Evolutionary conservation across 2,329 filamentous ascomycete genomes (phyloP).

Genomic region (Fusarium sp.): DNA sequence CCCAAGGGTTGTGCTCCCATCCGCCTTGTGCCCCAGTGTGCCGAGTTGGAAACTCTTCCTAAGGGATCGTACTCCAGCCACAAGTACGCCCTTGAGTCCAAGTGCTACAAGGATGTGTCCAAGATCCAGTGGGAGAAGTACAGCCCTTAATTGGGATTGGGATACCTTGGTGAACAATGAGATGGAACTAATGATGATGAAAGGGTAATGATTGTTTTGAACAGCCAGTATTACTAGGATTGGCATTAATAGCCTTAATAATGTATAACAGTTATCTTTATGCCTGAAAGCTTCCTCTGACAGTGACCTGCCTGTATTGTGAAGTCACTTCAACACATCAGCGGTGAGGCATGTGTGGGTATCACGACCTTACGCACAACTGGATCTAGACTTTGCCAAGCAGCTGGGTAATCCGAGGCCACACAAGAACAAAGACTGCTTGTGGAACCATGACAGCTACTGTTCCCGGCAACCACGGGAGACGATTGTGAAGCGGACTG

Average conservation of each 20-base stretch:
- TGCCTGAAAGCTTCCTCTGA: background rate
- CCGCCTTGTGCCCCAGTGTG: constrained; percentile 55
- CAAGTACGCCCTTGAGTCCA: constrained; percentile 48
- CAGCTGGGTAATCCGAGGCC: background rate
- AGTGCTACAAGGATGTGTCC: constrained; percentile 54
- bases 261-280: constrained; percentile 19
- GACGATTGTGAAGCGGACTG: background rate
- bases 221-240: constrained; percentile 22
- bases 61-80: constrained; percentile 51
- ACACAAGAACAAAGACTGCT: background rate
- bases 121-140: constrained; percentile 42
- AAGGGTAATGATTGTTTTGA: constrained; percentile 28
- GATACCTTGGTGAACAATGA: background rate
- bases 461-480: background rate
- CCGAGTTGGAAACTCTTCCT: constrained; percentile 48
- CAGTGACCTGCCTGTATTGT: background rate
- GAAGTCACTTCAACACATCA: background rate
- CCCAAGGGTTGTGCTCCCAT: constrained; percentile 53
- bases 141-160: constrained; percentile 10
- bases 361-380: constrained; percentile 1
- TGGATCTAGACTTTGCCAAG: constrained; percentile 2
- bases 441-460: constrained; percentile 1
- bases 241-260: constrained; percentile 24
- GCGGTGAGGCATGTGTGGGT: constrained; percentile 10
- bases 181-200: constrained; percentile 27